phyloP scores from a whole-genome alignment of 805 yeast species.

The Wickerhamiella hasegawae region DNA sequence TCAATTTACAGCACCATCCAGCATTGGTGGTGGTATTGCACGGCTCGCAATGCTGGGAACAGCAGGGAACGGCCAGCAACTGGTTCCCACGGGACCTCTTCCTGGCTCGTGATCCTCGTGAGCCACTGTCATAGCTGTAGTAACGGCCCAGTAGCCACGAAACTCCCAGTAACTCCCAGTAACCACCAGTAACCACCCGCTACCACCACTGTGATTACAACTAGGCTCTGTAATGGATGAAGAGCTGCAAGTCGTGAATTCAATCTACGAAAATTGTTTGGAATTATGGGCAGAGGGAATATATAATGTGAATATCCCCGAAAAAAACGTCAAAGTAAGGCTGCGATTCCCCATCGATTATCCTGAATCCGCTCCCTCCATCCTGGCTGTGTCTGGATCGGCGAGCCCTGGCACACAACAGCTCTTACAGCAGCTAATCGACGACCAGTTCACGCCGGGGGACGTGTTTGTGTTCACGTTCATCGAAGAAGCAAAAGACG shows the following conservation, averaged over 20 bases:
- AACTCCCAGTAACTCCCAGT: too few species aligned
- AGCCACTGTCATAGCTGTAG: too few species aligned
- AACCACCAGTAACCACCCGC: too few species aligned
- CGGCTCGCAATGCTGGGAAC: too few species aligned
- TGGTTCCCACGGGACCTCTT: too few species aligned
- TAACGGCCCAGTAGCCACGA: too few species aligned
- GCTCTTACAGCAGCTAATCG: constrained; percentile 35
- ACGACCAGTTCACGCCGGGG: constrained; percentile 37
- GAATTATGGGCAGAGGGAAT: constrained; percentile 21
- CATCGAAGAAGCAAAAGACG: constrained; percentile 29
- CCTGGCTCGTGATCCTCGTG: too few species aligned
- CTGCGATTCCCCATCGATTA: constrained; percentile 57
- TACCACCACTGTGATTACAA: too few species aligned
- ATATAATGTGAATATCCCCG: constrained; percentile 43
- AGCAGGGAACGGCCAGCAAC: too few species aligned
- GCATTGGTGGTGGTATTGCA: too few species aligned
- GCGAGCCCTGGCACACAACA: neutral
- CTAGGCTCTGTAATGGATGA: too few species aligned
- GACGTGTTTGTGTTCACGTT: constrained; percentile 71
- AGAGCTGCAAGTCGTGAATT: constrained; percentile 70
- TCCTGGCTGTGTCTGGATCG: neutral
- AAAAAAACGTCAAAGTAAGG: constrained; percentile 41
- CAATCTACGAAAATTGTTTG: constrained; percentile 63
- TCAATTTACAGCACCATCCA: too few species aligned
- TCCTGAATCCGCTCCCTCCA: constrained; percentile 27